These are phyloP conservation scores for Leccinum incarnatum DNA, from an alignment of 768 basidiomycete genomes.

Conservation along the genomic window DNA sequence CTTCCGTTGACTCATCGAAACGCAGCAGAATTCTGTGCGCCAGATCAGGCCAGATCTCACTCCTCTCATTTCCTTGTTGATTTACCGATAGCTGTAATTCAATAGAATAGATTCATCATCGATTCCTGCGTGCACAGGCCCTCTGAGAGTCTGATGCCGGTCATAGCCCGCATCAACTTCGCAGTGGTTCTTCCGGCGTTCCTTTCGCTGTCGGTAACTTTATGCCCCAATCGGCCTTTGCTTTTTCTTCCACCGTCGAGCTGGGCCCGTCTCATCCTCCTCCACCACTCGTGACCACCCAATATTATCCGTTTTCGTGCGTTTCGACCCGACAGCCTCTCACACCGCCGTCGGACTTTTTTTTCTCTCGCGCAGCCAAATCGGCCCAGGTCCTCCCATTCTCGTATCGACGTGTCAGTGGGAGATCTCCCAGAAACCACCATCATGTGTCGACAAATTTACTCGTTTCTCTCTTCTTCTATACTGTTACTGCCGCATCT, in stretches of 20 bases:
- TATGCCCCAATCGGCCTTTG: conserved; percentile 22
- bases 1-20: conserved; percentile 20
- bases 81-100: conserved; percentile 27
- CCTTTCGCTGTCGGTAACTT: conserved; percentile 27
- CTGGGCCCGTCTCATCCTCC: not conserved
- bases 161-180: conserved; percentile 22
- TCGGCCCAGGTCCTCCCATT: conserved; percentile 11
- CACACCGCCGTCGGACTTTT: conserved; percentile 19
- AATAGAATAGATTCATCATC: conserved; percentile 15
- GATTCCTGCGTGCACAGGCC: conserved; percentile 7
- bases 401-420: conserved; percentile 4
- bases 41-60: conserved; percentile 23
- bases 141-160: conserved; percentile 16
- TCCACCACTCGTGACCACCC: not conserved
- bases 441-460: conserved; percentile 11
- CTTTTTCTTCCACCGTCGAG: conserved; percentile 2
- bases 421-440: conserved; percentile 18
- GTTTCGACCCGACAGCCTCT: conserved; percentile 12
- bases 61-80: conserved; percentile 23
- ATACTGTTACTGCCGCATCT: conserved; percentile 13
- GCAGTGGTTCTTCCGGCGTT: conserved; percentile 24
- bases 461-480: conserved; percentile 5
- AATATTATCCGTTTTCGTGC: not conserved
- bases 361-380: conserved; percentile 17
- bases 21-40: conserved; percentile 4